Percentiles rank a stretch among this genome's conserved stretches.
Conservation (phyloP, 1,284 basidiomycete genomes). For the Microbotryum lychnidis-dioicae region DNA sequence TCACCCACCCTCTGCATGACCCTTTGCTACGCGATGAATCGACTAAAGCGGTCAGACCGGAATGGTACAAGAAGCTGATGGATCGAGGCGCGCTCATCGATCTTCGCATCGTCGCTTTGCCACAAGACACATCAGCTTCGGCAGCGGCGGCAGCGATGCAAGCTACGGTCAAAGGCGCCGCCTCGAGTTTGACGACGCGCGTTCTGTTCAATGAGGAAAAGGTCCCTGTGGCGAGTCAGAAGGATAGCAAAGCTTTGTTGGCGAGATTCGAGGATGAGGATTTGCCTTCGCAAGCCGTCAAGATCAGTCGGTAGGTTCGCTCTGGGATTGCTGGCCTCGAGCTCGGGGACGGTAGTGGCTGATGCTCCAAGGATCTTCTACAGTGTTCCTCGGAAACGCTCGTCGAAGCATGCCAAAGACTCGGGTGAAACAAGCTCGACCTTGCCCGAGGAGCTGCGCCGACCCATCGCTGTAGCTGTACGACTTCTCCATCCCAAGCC, state of each 20-base stretch:
- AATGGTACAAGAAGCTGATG: slow-evolving; percentile 20
- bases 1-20: slow-evolving; percentile 28
- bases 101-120: slow-evolving; percentile 50
- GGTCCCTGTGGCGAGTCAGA: slow-evolving; percentile 53
- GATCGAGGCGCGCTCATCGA: slow-evolving; percentile 53
- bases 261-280: slow-evolving; percentile 65
- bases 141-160: slow-evolving; percentile 14
- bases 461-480: slow-evolving; percentile 54
- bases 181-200: slow-evolving; percentile 47
- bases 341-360: too few species aligned
- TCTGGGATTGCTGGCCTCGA: background rate
- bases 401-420: too few species aligned
- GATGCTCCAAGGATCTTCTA: too few species aligned
- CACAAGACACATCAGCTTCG: background rate
- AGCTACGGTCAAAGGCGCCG: slow-evolving; percentile 34
- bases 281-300: slow-evolving; percentile 38
- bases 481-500: slow-evolving; percentile 23
- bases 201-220: slow-evolving; percentile 52
- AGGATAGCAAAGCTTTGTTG: slow-evolving; percentile 37
- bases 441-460: slow-evolving; percentile 54
- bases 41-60: slow-evolving; percentile 35
- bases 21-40: slow-evolving; percentile 11
- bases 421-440: slow-evolving; percentile 44
- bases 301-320: slow-evolving; percentile 24
- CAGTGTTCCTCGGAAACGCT: slow-evolving; percentile 19